phyloP scores from a whole-genome alignment of 352 stramenopile genomes.

The Blastocystis hominis region DNA sequence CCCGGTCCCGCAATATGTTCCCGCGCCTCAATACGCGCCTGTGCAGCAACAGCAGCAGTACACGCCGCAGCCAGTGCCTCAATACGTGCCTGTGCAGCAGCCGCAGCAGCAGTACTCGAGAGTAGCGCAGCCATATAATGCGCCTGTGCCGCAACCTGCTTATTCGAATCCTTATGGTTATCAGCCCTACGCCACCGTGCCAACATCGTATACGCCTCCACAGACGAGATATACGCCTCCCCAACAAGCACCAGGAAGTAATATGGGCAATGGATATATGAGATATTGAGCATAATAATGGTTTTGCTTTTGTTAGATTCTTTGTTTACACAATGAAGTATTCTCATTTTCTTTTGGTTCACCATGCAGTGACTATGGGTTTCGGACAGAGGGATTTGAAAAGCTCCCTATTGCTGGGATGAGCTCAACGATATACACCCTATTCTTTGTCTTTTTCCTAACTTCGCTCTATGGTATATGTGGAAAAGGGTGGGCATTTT shows the following conservation, averaged over 20 bases:
- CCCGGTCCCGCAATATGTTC: neutral
- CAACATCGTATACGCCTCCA: neutral
- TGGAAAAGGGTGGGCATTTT: neutral
- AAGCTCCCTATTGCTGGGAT: neutral
- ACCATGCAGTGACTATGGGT: neutral
- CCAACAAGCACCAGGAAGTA: neutral
- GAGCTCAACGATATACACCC: neutral
- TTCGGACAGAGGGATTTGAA: neutral
- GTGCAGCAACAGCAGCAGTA: neutral
- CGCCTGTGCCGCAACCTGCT: neutral
- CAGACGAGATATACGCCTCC: neutral
- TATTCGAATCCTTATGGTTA: neutral
- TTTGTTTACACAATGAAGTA: neutral
- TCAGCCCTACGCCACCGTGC: neutral
- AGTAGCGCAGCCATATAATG: neutral
- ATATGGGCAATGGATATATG: neutral
- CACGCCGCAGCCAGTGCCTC: neutral
- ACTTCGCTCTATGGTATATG: neutral
- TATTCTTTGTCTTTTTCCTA: neutral
- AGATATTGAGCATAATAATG: neutral
- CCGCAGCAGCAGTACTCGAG: neutral
- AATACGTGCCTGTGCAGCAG: conserved; percentile 4
- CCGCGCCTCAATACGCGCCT: neutral
- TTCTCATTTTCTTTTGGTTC: neutral
- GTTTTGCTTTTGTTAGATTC: neutral